These are phyloP conservation scores for Kappamyces sp. DNA, from an alignment of 192 early-diverging fungal species.

Conservation along the genomic window DNA sequence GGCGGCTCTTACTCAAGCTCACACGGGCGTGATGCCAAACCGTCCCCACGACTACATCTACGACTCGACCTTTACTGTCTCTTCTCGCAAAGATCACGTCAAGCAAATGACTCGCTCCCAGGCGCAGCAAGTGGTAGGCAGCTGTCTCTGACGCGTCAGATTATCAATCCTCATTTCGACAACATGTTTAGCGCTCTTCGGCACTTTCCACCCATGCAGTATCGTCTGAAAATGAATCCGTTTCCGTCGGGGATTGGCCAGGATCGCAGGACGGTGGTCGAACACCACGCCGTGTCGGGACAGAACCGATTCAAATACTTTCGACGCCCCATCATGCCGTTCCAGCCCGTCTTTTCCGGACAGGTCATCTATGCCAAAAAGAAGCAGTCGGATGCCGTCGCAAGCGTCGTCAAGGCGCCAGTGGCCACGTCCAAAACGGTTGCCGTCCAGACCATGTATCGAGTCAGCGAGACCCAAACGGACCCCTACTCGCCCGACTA, in stretches of 20 bases:
- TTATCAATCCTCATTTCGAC: slow-evolving; percentile 46
- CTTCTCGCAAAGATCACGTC: slow-evolving; percentile 45
- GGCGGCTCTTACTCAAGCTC: neutral
- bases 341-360: slow-evolving; percentile 46
- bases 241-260: slow-evolving; percentile 33
- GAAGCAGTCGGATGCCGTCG: slow-evolving; percentile 3
- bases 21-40: slow-evolving; percentile 28
- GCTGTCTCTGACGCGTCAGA: slow-evolving; percentile 16
- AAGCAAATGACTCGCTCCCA: slow-evolving; percentile 36
- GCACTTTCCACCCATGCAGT: slow-evolving; percentile 36
- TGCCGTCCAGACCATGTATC: slow-evolving; percentile 48
- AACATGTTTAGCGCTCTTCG: slow-evolving; percentile 54
- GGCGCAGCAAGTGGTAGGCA: slow-evolving; percentile 45
- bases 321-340: slow-evolving; percentile 53
- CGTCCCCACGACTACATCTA: slow-evolving; percentile 57
- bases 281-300: slow-evolving; percentile 37
- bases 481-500: slow-evolving; percentile 62
- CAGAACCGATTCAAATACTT: slow-evolving; percentile 56
- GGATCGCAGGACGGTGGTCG: slow-evolving; percentile 32
- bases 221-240: slow-evolving; percentile 26
- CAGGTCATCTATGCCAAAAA: slow-evolving; percentile 48
- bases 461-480: slow-evolving; percentile 55
- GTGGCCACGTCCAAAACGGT: slow-evolving; percentile 23
- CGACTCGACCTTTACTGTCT: slow-evolving; percentile 51
- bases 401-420: slow-evolving; percentile 3